phyloP scores from a whole-genome alignment of 2,329 filamentous ascomycete genomes.

The Mollisia scopiformis region DNA sequence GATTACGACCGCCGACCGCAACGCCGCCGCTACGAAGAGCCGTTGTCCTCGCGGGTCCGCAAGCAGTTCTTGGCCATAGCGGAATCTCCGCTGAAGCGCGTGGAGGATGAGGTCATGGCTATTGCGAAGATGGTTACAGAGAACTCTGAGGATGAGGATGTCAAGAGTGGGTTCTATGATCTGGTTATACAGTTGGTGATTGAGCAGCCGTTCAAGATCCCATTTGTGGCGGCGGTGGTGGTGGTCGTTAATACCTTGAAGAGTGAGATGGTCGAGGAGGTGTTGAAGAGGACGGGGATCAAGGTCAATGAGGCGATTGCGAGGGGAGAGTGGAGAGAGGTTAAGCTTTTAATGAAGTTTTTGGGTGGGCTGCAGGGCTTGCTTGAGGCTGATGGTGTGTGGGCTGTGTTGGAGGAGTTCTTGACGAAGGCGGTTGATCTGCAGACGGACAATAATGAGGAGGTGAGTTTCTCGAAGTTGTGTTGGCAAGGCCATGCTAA shows the following conservation, averaged over 20 bases:
- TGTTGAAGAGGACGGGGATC: conserved; percentile 65
- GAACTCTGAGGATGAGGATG: conserved; percentile 82
- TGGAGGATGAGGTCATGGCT: conserved; percentile 75
- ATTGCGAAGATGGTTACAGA: conserved; percentile 80
- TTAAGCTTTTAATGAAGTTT: conserved; percentile 89
- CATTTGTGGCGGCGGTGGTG: conserved; percentile 84
- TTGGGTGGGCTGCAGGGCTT: conserved; percentile 83
- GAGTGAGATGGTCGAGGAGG: conserved; percentile 70
- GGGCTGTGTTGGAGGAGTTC: conserved; percentile 84
- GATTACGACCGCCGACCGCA: conserved; percentile 75
- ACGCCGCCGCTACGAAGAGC: conserved; percentile 74
- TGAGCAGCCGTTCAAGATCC: conserved; percentile 98
- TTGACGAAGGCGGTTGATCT: conserved; percentile 89
- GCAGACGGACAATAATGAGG: conserved; percentile 90
- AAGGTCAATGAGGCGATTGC: conserved; percentile 69
- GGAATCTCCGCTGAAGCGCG: conserved; percentile 77
- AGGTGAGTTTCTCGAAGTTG: conserved; percentile 62
- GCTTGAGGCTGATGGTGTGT: conserved; percentile 83
- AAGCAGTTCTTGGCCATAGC: conserved; percentile 80
- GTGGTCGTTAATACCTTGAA: conserved; percentile 74
- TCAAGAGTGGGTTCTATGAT: conserved; percentile 73
- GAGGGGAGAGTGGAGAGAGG: conserved; percentile 81
- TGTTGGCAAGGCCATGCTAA: conserved; percentile 11
- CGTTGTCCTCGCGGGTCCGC: conserved; percentile 71
- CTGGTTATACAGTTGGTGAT: conserved; percentile 75